A percentile compares a stretch with the other conserved stretches of the same genome.
phyloP scores from a whole-genome alignment of 768 basidiomycete genomes.

The Lentinula guzmanii region DNA sequence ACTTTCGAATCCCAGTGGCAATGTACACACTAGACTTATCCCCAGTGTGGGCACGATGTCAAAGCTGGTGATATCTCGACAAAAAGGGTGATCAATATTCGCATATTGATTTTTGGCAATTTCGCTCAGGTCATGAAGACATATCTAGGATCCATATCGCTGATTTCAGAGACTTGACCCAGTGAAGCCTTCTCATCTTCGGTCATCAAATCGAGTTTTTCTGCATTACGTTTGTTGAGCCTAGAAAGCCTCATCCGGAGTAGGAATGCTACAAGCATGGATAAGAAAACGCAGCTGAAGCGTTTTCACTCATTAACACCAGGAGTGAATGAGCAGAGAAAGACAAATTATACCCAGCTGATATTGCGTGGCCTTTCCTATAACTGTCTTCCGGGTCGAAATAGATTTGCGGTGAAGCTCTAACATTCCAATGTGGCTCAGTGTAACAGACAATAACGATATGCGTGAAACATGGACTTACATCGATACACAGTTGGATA shows the following conservation, averaged over 20 bases:
- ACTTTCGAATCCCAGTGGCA: too few relatives aligned
- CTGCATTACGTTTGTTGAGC: slow-evolving; percentile 36
- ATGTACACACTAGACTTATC: too few relatives aligned
- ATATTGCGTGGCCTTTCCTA: slow-evolving; percentile 49
- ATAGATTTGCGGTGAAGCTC: slow-evolving; percentile 52
- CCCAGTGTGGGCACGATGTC: too few relatives aligned
- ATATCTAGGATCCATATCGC: slow-evolving; percentile 47
- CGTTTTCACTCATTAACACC: neutral
- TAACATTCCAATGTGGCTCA: neutral
- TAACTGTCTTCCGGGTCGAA: slow-evolving; percentile 45
- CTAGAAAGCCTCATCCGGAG: slow-evolving; percentile 37
- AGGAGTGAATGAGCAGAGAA: neutral
- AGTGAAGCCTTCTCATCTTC: slow-evolving; percentile 24
- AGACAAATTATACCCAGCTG: slow-evolving; percentile 34
- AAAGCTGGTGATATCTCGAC: neutral
- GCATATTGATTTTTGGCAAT: neutral
- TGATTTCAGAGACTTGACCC: slow-evolving; percentile 28
- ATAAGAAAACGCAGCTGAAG: slow-evolving; percentile 36
- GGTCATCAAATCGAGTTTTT: slow-evolving; percentile 18
- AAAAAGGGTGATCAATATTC: neutral
- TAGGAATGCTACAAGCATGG: slow-evolving; percentile 34
- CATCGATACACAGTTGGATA: slow-evolving; percentile 56
- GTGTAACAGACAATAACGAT: slow-evolving; percentile 8
- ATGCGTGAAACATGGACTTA: slow-evolving; percentile 18
- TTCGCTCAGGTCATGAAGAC: slow-evolving; percentile 37